Evolutionary conservation across 352 stramenopile genomes (phyloP).

Genomic region (Pythium folliculosum): DNA sequence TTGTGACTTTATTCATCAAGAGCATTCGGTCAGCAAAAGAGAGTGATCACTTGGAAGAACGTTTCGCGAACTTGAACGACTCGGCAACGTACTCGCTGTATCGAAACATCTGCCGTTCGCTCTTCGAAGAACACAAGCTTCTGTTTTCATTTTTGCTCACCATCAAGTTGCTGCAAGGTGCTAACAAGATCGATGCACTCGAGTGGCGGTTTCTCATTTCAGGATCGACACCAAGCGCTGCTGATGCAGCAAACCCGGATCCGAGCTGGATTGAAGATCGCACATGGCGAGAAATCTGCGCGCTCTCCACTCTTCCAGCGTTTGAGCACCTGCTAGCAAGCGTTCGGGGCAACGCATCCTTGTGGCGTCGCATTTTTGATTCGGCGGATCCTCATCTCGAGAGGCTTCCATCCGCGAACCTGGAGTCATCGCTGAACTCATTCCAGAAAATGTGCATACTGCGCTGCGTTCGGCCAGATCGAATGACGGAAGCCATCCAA

Average conservation of each 20-base stretch:
- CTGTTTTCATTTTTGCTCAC: slow-evolving; percentile 93
- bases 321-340: slow-evolving; percentile 38
- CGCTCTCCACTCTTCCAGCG: slow-evolving; percentile 38
- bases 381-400: slow-evolving; percentile 46
- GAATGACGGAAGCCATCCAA: slow-evolving; percentile 75
- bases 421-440: slow-evolving; percentile 40
- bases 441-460: slow-evolving; percentile 59
- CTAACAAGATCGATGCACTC: slow-evolving; percentile 78
- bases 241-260: slow-evolving; percentile 81
- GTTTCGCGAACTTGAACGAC: slow-evolving; percentile 89
- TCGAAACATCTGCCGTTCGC: slow-evolving; percentile 91
- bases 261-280: slow-evolving; percentile 46
- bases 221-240: slow-evolving; percentile 57
- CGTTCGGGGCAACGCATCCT: slow-evolving; percentile 27
- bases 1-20: slow-evolving; percentile 90
- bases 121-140: slow-evolving; percentile 95
- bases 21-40: slow-evolving; percentile 83
- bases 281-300: slow-evolving; percentile 44
- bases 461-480: slow-evolving; percentile 57
- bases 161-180: slow-evolving; percentile 83
- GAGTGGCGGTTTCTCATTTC: slow-evolving; percentile 95
- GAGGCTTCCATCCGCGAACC: slow-evolving; percentile 33
- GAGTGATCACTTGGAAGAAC: slow-evolving; percentile 82
- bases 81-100: slow-evolving; percentile 94
- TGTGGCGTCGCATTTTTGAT: slow-evolving; percentile 52